phyloP scores from a whole-genome alignment of 2,329 filamentous ascomycete genomes.

The Arthrobotrys sinensis region DNA sequence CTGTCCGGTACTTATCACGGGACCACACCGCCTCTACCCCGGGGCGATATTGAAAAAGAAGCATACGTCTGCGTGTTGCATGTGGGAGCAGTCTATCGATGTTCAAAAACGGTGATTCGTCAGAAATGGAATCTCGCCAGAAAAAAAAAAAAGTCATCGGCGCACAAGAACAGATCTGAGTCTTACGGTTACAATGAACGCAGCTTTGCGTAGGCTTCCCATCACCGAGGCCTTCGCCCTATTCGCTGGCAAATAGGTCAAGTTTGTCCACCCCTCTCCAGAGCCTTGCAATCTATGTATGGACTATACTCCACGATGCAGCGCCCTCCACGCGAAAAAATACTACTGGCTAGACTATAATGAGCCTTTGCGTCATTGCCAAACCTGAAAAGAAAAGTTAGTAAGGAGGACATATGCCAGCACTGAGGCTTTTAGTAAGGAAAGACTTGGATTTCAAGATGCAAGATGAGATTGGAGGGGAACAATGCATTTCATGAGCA shows the following conservation, averaged over 20 bases:
- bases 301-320: constrained; percentile 36
- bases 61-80: constrained; percentile 35
- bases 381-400: constrained; percentile 12
- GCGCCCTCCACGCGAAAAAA: constrained; percentile 20
- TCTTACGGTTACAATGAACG: constrained; percentile 50
- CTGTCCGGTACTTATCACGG: constrained; percentile 58
- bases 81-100: constrained; percentile 23
- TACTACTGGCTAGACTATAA: constrained; percentile 31
- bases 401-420: neutral
- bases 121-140: constrained; percentile 10
- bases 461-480: constrained; percentile 57
- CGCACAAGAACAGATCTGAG: constrained; percentile 19
- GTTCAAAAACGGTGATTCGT: constrained; percentile 46
- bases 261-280: constrained; percentile 14
- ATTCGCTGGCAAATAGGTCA: constrained; percentile 18
- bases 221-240: constrained; percentile 19
- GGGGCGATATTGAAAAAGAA: constrained; percentile 9
- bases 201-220: constrained; percentile 29
- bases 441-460: constrained; percentile 24
- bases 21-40: constrained; percentile 36
- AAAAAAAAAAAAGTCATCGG: constrained; percentile 15
- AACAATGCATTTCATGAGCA: constrained; percentile 28
- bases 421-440: constrained; percentile 19
- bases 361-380: constrained; percentile 51
- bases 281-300: constrained; percentile 34